phyloP scores from a whole-genome alignment of 2,329 filamentous ascomycete genomes.

The Thermothelomyces thermophilus region DNA sequence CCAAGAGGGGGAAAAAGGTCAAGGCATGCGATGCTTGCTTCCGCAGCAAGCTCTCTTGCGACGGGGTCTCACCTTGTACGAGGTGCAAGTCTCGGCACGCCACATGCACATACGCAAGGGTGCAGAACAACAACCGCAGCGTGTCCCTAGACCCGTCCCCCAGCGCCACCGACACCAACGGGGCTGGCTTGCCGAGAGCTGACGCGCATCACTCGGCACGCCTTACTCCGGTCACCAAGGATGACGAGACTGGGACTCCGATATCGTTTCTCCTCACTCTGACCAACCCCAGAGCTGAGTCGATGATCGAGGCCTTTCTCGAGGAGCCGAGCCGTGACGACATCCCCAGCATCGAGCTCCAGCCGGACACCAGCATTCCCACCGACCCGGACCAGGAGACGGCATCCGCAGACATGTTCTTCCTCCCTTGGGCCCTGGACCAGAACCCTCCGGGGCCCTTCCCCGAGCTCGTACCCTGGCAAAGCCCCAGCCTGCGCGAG shows the following conservation, averaged over 20 bases:
- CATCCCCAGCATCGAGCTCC: background rate
- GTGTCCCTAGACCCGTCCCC: background rate
- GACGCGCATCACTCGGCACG: background rate
- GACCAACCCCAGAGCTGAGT: conserved; percentile 24
- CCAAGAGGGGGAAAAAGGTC: conserved; percentile 27
- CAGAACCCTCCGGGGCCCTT: conserved; percentile 7
- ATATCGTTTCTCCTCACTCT: conserved; percentile 26
- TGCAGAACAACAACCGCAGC: background rate
- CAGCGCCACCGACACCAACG: background rate
- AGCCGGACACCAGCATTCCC: background rate
- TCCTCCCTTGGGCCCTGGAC: conserved; percentile 9
- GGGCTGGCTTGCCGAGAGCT: too few relatives aligned
- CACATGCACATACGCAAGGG: conserved; percentile 21
- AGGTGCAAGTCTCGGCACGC: conserved; percentile 23
- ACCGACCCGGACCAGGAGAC: background rate
- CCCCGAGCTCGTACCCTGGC: background rate
- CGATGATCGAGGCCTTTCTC: conserved; percentile 22
- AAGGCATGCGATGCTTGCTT: conserved; percentile 28
- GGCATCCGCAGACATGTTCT: background rate
- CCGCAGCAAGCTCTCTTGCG: conserved; percentile 27
- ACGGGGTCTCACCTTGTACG: conserved; percentile 24
- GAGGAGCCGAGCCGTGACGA: conserved; percentile 2
- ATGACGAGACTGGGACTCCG: conserved; percentile 20
- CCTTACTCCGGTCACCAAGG: background rate
- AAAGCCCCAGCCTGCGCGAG: background rate